phyloP scores from a whole-genome alignment of 2,329 filamentous ascomycete species.

The Fusarium caatingaense region DNA sequence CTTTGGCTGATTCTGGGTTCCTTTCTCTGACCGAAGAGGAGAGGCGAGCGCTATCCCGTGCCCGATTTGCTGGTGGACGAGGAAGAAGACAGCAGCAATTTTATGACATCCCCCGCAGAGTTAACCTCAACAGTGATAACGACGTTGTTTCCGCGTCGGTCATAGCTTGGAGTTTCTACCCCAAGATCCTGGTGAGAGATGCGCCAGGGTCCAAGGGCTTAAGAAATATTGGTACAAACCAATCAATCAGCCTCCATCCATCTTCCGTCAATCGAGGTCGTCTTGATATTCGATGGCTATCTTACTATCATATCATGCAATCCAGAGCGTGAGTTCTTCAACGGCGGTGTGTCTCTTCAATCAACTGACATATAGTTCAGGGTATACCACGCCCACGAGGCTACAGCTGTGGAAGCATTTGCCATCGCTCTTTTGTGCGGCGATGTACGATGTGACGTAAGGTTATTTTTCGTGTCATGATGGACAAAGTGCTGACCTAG shows the following conservation, averaged over 20 bases:
- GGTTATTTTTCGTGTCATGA: constrained; percentile 38
- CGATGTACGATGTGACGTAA: constrained; percentile 86
- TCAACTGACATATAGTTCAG: constrained; percentile 53
- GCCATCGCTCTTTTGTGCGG: constrained; percentile 87
- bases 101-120: constrained; percentile 81
- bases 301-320: constrained; percentile 98
- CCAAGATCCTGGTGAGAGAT: constrained; percentile 87
- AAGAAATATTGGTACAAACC: constrained; percentile 93
- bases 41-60: constrained; percentile 73
- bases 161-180: constrained; percentile 95
- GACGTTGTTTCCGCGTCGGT: constrained; percentile 83
- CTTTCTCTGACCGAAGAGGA: constrained; percentile 80
- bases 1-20: constrained; percentile 87
- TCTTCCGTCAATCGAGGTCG: constrained; percentile 86
- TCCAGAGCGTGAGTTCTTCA: constrained; percentile 73
- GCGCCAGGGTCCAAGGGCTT: constrained; percentile 77
- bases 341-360: neutral
- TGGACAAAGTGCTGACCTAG: neutral
- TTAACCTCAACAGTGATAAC: constrained; percentile 81
- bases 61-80: constrained; percentile 66
- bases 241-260: constrained; percentile 86
- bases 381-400: constrained; percentile 91
- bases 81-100: constrained; percentile 77
- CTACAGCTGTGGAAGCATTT: constrained; percentile 82
- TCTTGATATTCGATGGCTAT: constrained; percentile 80